phyloP scores from a whole-genome alignment of 2,329 filamentous ascomycete genomes.

The Exserohilum turcica region DNA sequence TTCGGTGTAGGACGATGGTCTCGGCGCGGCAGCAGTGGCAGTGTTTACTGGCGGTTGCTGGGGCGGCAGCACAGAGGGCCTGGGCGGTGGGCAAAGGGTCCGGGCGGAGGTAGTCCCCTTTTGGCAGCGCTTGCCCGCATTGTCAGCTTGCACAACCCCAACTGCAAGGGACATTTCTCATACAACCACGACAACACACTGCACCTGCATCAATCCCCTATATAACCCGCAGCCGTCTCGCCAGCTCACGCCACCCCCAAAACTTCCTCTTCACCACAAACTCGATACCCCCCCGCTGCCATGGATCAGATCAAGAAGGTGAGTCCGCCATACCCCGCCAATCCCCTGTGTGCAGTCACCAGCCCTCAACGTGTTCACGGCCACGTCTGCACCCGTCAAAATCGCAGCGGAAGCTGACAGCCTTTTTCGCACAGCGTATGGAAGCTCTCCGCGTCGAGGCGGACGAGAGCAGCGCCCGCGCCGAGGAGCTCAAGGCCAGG shows the following conservation, averaged over 20 bases:
- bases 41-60: constrained; percentile 43
- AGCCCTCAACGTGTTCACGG: constrained; percentile 10
- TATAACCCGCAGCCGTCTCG: constrained; percentile 10
- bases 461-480: constrained; percentile 79
- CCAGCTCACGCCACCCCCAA: constrained; percentile 7
- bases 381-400: constrained; percentile 11
- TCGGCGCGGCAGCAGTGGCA: constrained; percentile 17
- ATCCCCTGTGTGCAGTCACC: constrained; percentile 24
- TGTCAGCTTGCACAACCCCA: constrained; percentile 27
- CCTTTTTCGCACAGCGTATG: constrained; percentile 73
- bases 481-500: constrained; percentile 84
- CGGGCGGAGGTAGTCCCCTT: constrained; percentile 22
- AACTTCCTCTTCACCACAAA: constrained; percentile 3
- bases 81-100: constrained; percentile 21
- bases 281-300: constrained; percentile 27
- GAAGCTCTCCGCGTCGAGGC: constrained; percentile 91
- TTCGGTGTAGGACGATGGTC: constrained; percentile 10
- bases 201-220: constrained; percentile 9
- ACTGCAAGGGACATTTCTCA: constrained; percentile 27
- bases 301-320: constrained; percentile 95
- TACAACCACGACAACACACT: constrained; percentile 27
- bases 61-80: constrained; percentile 11
- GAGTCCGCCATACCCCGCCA: constrained; percentile 56
- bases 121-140: constrained; percentile 35
- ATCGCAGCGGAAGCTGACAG: constrained; percentile 27